Conservation (phyloP, 1,284 basidiomycete genomes). For the Apiotrichum sp. region DNA sequence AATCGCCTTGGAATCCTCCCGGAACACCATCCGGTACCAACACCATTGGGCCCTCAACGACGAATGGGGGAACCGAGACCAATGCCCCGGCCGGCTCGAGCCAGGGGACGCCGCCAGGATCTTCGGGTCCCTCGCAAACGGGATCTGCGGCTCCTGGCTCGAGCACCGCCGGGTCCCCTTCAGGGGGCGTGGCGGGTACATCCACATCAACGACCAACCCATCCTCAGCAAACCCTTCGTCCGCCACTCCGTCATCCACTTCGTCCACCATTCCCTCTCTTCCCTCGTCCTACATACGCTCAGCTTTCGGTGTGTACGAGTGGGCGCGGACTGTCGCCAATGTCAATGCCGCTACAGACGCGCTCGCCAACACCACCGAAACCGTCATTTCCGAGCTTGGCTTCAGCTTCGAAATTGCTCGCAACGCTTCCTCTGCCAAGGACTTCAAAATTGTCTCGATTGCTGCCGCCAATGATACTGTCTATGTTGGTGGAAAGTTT, state of each 20-base stretch:
- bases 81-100: too few relatives aligned
- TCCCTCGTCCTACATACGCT: slow-evolving; percentile 14
- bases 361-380: slow-evolving; percentile 64
- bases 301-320: slow-evolving; percentile 41
- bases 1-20: neutral
- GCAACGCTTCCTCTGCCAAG: slow-evolving; percentile 38
- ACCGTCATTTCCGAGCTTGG: slow-evolving; percentile 63
- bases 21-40: neutral
- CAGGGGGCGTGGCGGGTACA: too few relatives aligned
- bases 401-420: slow-evolving; percentile 52
- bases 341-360: slow-evolving; percentile 33
- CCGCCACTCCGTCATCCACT: neutral
- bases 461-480: slow-evolving; percentile 57
- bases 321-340: slow-evolving; percentile 20
- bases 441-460: slow-evolving; percentile 54
- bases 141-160: too few relatives aligned
- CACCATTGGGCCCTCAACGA: too few relatives aligned
- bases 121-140: too few relatives aligned
- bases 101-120: too few relatives aligned
- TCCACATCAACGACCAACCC: too few relatives aligned
- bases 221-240: too few relatives aligned
- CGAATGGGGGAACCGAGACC: neutral
- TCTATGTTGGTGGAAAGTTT: slow-evolving; percentile 77
- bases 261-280: slow-evolving; percentile 15
- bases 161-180: too few relatives aligned